Evolutionary conservation across 2,329 filamentous ascomycete species (phyloP).

Genomic region (Pezizomycotina sp.): DNA sequence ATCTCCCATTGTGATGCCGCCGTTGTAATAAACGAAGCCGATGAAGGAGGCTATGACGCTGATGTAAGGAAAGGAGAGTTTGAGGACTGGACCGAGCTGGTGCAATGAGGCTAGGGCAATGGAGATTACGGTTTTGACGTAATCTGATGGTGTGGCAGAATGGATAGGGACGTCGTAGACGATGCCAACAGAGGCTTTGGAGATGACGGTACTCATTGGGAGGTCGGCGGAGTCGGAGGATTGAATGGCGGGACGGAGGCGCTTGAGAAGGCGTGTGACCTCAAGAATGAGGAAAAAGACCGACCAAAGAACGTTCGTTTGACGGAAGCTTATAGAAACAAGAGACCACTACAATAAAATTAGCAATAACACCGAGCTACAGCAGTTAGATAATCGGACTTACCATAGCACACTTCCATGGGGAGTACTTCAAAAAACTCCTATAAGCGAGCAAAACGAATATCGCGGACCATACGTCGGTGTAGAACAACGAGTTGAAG

Average conservation of each 20-base stretch:
- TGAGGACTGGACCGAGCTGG: slow-evolving; percentile 29
- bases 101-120: slow-evolving; percentile 44
- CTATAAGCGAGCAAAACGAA: slow-evolving; percentile 56
- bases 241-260: slow-evolving; percentile 13
- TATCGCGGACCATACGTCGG: slow-evolving; percentile 68
- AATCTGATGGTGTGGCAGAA: slow-evolving; percentile 32
- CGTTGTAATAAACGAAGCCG: slow-evolving; percentile 69
- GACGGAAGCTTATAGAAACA: slow-evolving; percentile 57
- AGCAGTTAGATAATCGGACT: slow-evolving; percentile 33
- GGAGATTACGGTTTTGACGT: slow-evolving; percentile 44
- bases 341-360: slow-evolving; percentile 43
- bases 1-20: slow-evolving; percentile 81
- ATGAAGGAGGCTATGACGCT: slow-evolving; percentile 50
- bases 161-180: slow-evolving; percentile 12
- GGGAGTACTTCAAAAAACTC: slow-evolving; percentile 30
- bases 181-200: slow-evolving; percentile 8
- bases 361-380: slow-evolving; percentile 23
- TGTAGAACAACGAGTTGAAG: slow-evolving; percentile 91
- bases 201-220: slow-evolving; percentile 9
- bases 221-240: slow-evolving; percentile 9
- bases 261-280: slow-evolving; percentile 13
- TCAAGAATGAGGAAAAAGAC: slow-evolving; percentile 50
- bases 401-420: slow-evolving; percentile 20
- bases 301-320: slow-evolving; percentile 96
- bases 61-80: slow-evolving; percentile 37